phyloP scores from a whole-genome alignment of 2,329 filamentous ascomycete species.

The Penicillium aurantiogriseum region DNA sequence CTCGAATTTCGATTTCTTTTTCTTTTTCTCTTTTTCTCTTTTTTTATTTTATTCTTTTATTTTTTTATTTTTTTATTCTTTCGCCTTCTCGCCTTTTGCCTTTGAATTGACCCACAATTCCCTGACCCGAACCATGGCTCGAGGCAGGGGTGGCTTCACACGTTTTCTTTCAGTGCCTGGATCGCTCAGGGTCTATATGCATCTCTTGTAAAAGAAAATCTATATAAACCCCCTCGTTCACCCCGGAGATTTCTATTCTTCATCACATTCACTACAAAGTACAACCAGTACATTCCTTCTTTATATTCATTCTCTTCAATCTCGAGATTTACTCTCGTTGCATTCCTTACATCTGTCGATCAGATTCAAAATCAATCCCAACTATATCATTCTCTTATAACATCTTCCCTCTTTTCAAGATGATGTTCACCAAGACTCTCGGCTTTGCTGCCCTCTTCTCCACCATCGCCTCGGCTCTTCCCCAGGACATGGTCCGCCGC shows the following conservation, averaged over 20 bases:
- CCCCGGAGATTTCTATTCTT: slow-evolving; percentile 6
- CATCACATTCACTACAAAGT: slow-evolving; percentile 18
- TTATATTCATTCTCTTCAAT: slow-evolving; percentile 21
- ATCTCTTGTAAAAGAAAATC: slow-evolving; percentile 4
- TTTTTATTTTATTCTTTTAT: not conserved
- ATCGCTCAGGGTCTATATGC: not conserved
- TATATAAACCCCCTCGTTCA: slow-evolving; percentile 23
- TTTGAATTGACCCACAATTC: slow-evolving; percentile 17
- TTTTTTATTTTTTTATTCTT: slow-evolving; percentile 2
- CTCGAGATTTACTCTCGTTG: slow-evolving; percentile 27
- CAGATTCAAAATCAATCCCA: slow-evolving; percentile 13
- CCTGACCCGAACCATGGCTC: slow-evolving; percentile 19
- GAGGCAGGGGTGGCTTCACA: slow-evolving; percentile 3
- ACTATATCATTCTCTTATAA: slow-evolving; percentile 10
- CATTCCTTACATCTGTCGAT: slow-evolving; percentile 27
- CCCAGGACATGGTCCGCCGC: slow-evolving; percentile 29
- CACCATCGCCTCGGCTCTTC: slow-evolving; percentile 32
- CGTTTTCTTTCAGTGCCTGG: not conserved
- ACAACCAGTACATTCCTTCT: slow-evolving; percentile 19
- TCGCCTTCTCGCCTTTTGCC: slow-evolving; percentile 15
- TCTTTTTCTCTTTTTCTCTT: not conserved
- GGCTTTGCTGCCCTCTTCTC: slow-evolving; percentile 34
- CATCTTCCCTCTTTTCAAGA: slow-evolving; percentile 21
- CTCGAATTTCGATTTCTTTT: not conserved
- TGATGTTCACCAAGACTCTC: slow-evolving; percentile 41